Base-by-base conservation (phyloP, 257 asterid species). In the Lantana camara region DNA sequence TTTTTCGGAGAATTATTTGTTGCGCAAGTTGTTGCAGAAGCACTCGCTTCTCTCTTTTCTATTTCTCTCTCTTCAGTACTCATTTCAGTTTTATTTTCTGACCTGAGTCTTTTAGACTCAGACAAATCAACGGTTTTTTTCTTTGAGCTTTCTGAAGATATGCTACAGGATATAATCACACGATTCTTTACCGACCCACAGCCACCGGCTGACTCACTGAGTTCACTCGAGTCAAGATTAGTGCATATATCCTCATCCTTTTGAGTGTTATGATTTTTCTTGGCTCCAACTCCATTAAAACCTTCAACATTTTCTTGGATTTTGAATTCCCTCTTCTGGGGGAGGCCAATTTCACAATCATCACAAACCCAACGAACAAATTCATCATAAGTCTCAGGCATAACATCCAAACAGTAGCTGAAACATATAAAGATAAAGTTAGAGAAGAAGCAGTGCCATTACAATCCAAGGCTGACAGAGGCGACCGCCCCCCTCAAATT, bases 341-440 rank as follows among this genome's bases (percentile, higher is more conserved):
- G 19, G 27, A 22, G 15, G 24, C 29, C 32, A 62, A 11, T n/a
- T 45, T 61, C 16, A 5, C 96, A 87, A 41, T 70, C 75, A n/a
- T 83, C 96, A 73, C 97, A 90, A 53, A 60, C 48, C 97, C 97
- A 90, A 57, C 15, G 35, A 50, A 90, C 90, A 42, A 68, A 69
- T 72, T 87, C 91, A 47, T 81, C 86, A 20, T 63, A n/a, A 3
- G 82, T 73, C 44, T 74, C 52, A 5, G 95, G 93, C 52, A 85
- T 13, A 35, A 49, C 61, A 63, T 72, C 79, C 21, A 90, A 75
- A 70, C 96, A 90, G 78, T 90, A 90, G 64, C 97, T 90, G 83
- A 55, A 64, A 60, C 62, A 59, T 22, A 53, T n/a, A 50, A 42
- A 42, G 15, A 11, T 38, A 38, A 38, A 10, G 6, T 9, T 38